Evolutionary conservation across 805 yeast genomes (phyloP), one percentile per base, ranked within the genome.

Genomic region (Saccharomycopsis vini): DNA sequence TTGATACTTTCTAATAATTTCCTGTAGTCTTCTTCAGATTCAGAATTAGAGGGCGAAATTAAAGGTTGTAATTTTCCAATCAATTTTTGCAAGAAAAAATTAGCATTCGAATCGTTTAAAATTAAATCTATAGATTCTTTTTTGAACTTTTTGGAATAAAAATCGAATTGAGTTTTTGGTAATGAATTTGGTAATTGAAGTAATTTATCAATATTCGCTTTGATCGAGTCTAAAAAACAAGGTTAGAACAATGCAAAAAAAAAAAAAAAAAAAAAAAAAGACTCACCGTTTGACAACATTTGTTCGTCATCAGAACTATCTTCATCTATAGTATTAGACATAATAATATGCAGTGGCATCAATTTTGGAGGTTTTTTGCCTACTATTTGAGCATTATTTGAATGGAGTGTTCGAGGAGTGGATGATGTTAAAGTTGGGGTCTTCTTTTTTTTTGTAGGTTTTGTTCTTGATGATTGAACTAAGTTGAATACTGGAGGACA

Each of bases 401-500:
- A 24, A 6, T 7, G 12, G 6, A 12, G 10, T 7, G 29, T 7
- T 12, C 12, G 10, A 6, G 29, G 29, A 7, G 12, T 24, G 6
- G 12, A 12, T 12, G 6, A 12, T 6, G 10, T 24, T 24, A 12
- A 24, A 24, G 10, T 12, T 7, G 29, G 10, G 29, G 29, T 24
- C 29, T 7, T 7, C 10, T 12, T 12, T 6, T 24, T 24, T 6
- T 24, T 12, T 24, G 12, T 6, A 24, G 29, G 10, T 6, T 24
- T 24, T 12, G 29, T 12, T 12, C 15, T 35, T 40, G 45, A 45
- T 7, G 45, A 20, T 28, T 44, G 39, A 35, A 49, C 26, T 35
- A 50, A 32, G 28, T 47, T 46, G 15, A 46, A 32, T 41, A 58
- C 49, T 1, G 67, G 59, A 0, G 79, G 79, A 54, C 80, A 76